A percentile compares a stretch with the other conserved stretches of the same genome.
These are phyloP conservation scores for Lipomyces spencermartinsiae DNA, from an alignment of 805 yeast species.

Conservation along the genomic window DNA sequence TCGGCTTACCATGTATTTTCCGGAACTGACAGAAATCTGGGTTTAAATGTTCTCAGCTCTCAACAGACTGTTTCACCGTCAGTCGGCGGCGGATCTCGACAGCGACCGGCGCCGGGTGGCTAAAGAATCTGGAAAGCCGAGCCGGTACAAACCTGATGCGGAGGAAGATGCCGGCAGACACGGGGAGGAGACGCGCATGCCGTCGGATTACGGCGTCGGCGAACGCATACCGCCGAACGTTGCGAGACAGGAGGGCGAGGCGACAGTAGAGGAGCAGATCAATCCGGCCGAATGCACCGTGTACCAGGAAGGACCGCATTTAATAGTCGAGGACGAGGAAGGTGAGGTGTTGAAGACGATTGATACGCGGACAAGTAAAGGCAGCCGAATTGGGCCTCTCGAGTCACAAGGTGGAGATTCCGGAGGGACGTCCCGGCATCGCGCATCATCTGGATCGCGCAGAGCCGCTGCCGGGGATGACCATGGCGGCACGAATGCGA, in stretches of 20 bases:
- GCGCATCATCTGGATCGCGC: neutral
- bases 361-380: conserved; percentile 33
- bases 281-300: conserved; percentile 47
- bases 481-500: conserved; percentile 49
- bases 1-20: no score
- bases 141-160: conserved; percentile 5
- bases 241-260: conserved; percentile 22
- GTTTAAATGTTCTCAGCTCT: neutral
- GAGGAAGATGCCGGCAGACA: neutral
- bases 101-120: no score
- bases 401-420: conserved; percentile 2
- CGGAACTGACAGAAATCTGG: no score
- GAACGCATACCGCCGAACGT: conserved; percentile 12
- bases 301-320: conserved; percentile 70
- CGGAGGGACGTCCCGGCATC: neutral
- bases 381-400: neutral
- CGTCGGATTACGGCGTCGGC: conserved; percentile 24
- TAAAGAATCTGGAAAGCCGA: conserved; percentile 5
- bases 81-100: neutral
- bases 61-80: conserved; percentile 26
- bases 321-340: conserved; percentile 79
- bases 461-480: neutral
- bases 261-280: conserved; percentile 28
- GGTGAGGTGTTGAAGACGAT: conserved; percentile 73
- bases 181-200: neutral